phyloP scores from a whole-genome alignment of 1,284 basidiomycete species.

The Pseudozyma tsukubaensis region DNA sequence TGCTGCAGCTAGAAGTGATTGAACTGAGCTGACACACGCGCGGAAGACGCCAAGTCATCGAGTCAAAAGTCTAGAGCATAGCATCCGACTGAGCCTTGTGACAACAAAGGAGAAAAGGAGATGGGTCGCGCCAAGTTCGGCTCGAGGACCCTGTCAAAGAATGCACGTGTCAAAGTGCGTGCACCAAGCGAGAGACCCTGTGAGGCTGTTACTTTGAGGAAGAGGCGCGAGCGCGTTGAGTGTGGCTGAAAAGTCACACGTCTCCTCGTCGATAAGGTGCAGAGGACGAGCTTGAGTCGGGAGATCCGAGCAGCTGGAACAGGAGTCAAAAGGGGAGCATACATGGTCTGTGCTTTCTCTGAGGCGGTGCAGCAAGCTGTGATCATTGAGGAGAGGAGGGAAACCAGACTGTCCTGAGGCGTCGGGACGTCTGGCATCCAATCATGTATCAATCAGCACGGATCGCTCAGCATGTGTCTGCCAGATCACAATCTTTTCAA shows the following conservation, averaged over 20 bases:
- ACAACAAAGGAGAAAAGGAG: too few species aligned
- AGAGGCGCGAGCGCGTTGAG: slow-evolving; percentile 2
- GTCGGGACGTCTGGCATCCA: not conserved
- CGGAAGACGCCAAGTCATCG: too few species aligned
- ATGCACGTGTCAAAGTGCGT: not conserved
- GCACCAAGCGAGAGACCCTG: not conserved
- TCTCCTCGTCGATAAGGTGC: too few species aligned
- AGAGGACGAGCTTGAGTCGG: not conserved
- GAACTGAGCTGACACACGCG: too few species aligned
- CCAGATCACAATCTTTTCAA: too few species aligned
- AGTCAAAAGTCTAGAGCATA: too few species aligned
- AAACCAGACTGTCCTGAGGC: not conserved
- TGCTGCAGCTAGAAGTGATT: too few species aligned
- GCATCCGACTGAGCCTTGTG: too few species aligned
- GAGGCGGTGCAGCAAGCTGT: not conserved
- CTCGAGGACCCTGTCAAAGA: not conserved
- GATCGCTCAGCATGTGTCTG: not conserved
- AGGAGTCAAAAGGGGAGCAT: not conserved
- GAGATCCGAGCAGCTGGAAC: not conserved
- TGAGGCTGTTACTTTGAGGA: not conserved
- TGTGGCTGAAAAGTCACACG: not conserved
- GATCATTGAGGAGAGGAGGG: not conserved
- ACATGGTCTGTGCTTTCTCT: slow-evolving; percentile 2
- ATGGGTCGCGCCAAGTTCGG: too few species aligned
- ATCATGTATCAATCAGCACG: slow-evolving; percentile 10